These are phyloP conservation scores for Daucus carota DNA, from an alignment of 129 eudicot genomes.

Conservation along the genomic window DH1_v3.0 NC_030383.2:57855501-57856000, in stretches of 20 bases:
- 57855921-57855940: neutral
- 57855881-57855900: neutral
- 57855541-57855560: neutral
- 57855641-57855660: neutral
- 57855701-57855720: neutral
- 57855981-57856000: conserved; percentile 1
- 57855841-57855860: neutral
- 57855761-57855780: neutral
- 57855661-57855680: neutral
- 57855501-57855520: neutral
- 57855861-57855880: neutral
- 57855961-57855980: neutral
- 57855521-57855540: neutral
- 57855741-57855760: neutral
- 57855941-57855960: neutral
- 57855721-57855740: neutral
- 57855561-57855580: neutral
- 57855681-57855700: neutral
- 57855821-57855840: neutral
- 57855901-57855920: neutral
- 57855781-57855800: neutral
- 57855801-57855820: neutral
- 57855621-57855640: neutral
- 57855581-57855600: neutral
- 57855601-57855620: neutral